Evolutionary conservation across 2,329 filamentous ascomycete genomes (phyloP), one percentile per base, ranked within the genome.

Genomic region (Helotiales sp.): DNA sequence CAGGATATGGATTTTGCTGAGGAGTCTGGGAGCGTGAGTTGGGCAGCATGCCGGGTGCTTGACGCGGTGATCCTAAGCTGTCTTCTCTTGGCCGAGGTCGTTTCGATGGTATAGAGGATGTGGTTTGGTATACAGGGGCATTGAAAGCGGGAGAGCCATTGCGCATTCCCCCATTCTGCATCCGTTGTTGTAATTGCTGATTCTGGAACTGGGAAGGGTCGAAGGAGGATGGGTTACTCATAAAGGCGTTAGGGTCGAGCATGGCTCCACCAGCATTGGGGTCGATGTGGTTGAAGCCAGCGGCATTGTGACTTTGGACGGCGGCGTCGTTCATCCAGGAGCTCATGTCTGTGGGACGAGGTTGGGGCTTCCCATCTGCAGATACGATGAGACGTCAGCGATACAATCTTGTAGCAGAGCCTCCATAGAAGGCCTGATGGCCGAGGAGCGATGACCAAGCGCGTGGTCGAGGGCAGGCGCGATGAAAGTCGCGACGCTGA

Each of bases 21-120:
- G 93, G 93, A 29, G 93, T 98, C 72, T 96, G 93, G 67, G 93
- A 93, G 74, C 93, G 90, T 75, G 93, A 96, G 24, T 85, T 86
- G 49, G 90, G 89, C 29, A 91, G 75, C 76, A 89, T 89, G 63
- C 84, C 85, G 5, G 88, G 83, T 55, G 88, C 86, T 70, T 88
- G 89, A 69, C 87, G 83, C 53, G 93, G 92, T 30, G 92, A 96
- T 72, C 87, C 88, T 70, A 95, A 82, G 70, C 87, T 93, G 74
- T 97, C 93, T 75, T 96, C 91, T 71, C 85, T 80, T 52, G 89
- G 88, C 47, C 90, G 84, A 54, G 90, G 84, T 69, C 95, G 86
- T 77, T 98, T 99, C 22, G 93, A 93, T 58, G 93, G 93, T 66
- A 96, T 87, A 69, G 96, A 86, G 48, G 89, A 82, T 75, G 90